These are phyloP conservation scores for Pichia californica DNA, from an alignment of 805 yeast species.

Conservation along the genomic window DNA sequence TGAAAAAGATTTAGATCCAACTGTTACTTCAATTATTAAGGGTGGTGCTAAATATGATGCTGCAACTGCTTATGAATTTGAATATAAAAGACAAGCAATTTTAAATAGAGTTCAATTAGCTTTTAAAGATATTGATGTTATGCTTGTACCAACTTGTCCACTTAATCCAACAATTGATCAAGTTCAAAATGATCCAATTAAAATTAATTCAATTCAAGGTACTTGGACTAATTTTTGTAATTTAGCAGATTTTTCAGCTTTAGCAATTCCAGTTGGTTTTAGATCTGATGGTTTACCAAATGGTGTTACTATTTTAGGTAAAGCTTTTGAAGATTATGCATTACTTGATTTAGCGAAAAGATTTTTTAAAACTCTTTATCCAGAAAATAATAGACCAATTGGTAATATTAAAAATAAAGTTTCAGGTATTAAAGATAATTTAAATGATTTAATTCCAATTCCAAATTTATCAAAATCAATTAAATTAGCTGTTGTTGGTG, in stretches of 20 bases:
- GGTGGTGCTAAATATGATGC: constrained; percentile 78
- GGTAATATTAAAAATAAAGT: constrained; percentile 35
- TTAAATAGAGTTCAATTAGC: constrained; percentile 54
- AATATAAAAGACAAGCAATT: constrained; percentile 80
- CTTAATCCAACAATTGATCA: constrained; percentile 77
- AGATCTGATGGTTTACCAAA: constrained; percentile 81
- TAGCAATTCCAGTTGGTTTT: constrained; percentile 89
- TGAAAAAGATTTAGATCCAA: constrained; percentile 68
- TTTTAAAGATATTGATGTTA: constrained; percentile 59
- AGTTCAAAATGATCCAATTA: constrained; percentile 69
- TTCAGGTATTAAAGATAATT: constrained; percentile 37
- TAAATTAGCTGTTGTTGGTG: constrained; percentile 91
- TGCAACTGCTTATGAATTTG: constrained; percentile 75
- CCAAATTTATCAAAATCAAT: constrained; percentile 38
- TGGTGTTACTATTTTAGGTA: constrained; percentile 81
- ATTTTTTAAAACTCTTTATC: constrained; percentile 46
- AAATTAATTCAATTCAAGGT: constrained; percentile 85
- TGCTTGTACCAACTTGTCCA: constrained; percentile 92
- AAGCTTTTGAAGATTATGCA: constrained; percentile 83
- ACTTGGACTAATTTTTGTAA: constrained; percentile 98
- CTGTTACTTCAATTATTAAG: constrained; percentile 67
- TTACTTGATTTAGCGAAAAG: constrained; percentile 74
- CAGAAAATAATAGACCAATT: constrained; percentile 43
- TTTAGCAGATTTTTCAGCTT: constrained; percentile 85
- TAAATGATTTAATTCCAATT: constrained; percentile 40